Evolutionary conservation across 768 basidiomycete genomes (phyloP).

Genomic region (Ramaria sp.): DNA sequence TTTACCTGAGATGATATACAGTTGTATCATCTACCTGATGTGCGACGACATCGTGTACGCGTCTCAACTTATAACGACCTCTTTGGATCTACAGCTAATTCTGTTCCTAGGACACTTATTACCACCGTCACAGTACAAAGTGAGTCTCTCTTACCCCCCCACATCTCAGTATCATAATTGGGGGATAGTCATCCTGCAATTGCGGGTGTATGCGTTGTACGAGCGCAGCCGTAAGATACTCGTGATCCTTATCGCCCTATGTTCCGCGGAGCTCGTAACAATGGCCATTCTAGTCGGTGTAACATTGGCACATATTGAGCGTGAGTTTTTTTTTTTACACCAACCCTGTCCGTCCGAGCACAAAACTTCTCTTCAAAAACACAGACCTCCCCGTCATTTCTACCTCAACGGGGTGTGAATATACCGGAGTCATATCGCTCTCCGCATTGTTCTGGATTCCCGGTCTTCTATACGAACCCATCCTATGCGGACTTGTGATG

Average conservation of each 20-base stretch:
- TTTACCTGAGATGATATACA: too few species aligned
- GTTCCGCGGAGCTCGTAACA: slow-evolving; percentile 16
- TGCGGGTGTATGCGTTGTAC: neutral
- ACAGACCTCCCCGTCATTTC: slow-evolving; percentile 16
- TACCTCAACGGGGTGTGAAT: slow-evolving; percentile 16
- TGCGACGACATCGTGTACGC: too few species aligned
- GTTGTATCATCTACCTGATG: too few species aligned
- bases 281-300: slow-evolving; percentile 23
- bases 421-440: slow-evolving; percentile 13
- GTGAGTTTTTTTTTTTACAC: slow-evolving; percentile 11
- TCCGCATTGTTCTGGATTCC: slow-evolving; percentile 19
- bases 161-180: too few species aligned
- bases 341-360: too few species aligned
- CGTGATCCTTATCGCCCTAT: slow-evolving; percentile 14
- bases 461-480: slow-evolving; percentile 17
- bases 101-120: too few species aligned
- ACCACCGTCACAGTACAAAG: too few species aligned
- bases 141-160: too few species aligned
- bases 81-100: too few species aligned
- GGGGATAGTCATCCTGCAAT: neutral
- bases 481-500: slow-evolving; percentile 17
- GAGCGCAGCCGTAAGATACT: neutral
- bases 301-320: slow-evolving; percentile 15
- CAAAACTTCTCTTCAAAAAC: too few species aligned
- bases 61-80: too few species aligned